These are phyloP conservation scores for Pichia deserticola DNA, from an alignment of 805 yeast genomes.

Conservation along the genomic window DNA sequence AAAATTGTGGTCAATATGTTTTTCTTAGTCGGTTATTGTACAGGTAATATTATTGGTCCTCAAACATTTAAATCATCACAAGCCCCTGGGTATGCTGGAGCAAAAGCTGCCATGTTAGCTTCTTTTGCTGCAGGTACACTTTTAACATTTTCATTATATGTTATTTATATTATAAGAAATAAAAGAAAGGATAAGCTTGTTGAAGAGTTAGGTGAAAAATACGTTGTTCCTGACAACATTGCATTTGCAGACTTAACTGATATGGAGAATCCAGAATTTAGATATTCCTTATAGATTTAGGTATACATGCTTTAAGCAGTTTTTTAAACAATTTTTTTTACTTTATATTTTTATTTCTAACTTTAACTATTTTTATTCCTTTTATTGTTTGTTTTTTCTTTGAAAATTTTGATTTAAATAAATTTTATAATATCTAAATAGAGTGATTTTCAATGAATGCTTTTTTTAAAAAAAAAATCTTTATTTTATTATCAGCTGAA, in stretches of 20 bases:
- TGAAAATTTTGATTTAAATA: not conserved
- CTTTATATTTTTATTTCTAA: not conserved
- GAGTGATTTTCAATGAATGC: too few relatives aligned
- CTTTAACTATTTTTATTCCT: not conserved
- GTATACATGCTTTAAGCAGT: not conserved
- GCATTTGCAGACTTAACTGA: slow-evolving; percentile 21
- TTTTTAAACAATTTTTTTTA: not conserved
- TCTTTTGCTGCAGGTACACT: slow-evolving; percentile 22
- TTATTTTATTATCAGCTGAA: too few relatives aligned
- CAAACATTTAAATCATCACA: slow-evolving; percentile 42
- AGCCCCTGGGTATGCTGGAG: slow-evolving; percentile 38
- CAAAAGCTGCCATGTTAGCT: slow-evolving; percentile 39
- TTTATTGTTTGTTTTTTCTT: not conserved
- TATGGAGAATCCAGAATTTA: not conserved
- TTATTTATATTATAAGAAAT: slow-evolving; percentile 18
- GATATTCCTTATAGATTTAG: not conserved
- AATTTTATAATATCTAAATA: too few relatives aligned
- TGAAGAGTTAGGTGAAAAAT: slow-evolving; percentile 7
- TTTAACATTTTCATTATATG: slow-evolving; percentile 33
- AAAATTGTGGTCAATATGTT: slow-evolving; percentile 40
- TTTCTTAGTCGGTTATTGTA: slow-evolving; percentile 38
- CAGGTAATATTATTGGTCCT: slow-evolving; percentile 45
- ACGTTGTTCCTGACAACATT: slow-evolving; percentile 18
- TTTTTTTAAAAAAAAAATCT: too few relatives aligned
- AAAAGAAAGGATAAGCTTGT: slow-evolving; percentile 27